Evolutionary conservation across 1,284 basidiomycete species (phyloP), one percentile per base, ranked within the genome.

Genomic region (Chondrostereum purpureum): DNA sequence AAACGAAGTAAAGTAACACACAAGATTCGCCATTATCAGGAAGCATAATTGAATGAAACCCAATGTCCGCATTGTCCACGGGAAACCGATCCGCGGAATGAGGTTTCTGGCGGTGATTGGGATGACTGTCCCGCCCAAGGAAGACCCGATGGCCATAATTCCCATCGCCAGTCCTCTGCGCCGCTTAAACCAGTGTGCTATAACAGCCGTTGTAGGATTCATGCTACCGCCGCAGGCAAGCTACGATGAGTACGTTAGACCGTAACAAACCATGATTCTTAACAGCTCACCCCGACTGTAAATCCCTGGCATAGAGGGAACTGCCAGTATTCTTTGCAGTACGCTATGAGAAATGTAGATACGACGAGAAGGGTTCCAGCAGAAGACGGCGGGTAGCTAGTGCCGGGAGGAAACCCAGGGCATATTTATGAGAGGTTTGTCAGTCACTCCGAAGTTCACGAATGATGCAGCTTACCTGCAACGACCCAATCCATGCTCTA

Each of bases 11-110:
- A 22, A 13, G 34, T 21, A 35, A 27, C 58, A 27, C 27, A 69
- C 67, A 21, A 77, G 42, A 57, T 77, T 75, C 5, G 71, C 65
- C 12, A 71, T 53, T 5, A 65, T 62, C 2, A 78, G 58, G 1
- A 63, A 55, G 17, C 65, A 50, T 1, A 78, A 42, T 2, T 79
- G 57, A 14, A 81, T 73, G 50, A 80, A 75, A 0, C 69, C 78
- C 16, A 79, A 57, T 38, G 77, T 70, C 13, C 78, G 68, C 71
- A 81, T 77, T 1, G 78, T 78, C 79, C 79, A 81, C 44, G 62
- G 60, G 54, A 81, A 81, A 5, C 72, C 72, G 24, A 74, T 60
- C 45, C 52, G 52, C 0, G 65, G 62, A 45, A 74, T 64, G 24
- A 74, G 57, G 14, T 62, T 61, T 33, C 67, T 57, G 11, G 68